Evolutionary conservation across 73 alveolate genomes (phyloP), one percentile per base, ranked within the genome.

Genomic region (Paramecium biaurelia): DNA sequence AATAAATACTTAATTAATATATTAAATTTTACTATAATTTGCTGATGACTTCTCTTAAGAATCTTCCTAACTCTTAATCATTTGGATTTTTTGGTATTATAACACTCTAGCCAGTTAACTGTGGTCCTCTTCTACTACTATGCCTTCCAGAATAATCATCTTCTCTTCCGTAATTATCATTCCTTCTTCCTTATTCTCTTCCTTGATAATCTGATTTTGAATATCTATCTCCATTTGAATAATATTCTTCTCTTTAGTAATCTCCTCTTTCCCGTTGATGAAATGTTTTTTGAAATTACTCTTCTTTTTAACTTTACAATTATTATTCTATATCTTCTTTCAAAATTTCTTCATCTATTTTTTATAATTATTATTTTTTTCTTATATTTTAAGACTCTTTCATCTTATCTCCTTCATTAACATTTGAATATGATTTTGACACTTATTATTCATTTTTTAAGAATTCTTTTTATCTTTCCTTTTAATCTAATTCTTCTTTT

Each of bases 41-140:
- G 15, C 56, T 30, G 4, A 79, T 79, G 4, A 79, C 76, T 43
- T 79, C 90, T 21, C 90, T 79, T 15, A 79, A 79, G 56, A 79
- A 79, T 20, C 28, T 79, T 12, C 90, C 90, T 11, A 79, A 47
- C 21, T 79, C 70, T 21, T 79, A 11, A 43, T 79, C 90, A 2
- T 38, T 79, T 38, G 90, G 90, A 14, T 79, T 79, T 47, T 79
- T 38, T 6, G 90, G 90, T 7, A 79, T 34, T 24, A 10, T 42
- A 7, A 79, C 72, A 41, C 63, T 79, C 47, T 79, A 79, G 21
- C 90, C 90, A 5, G 47, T 47, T 9, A 79, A 79, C 0, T 26
- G 42, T 2, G 90, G 76, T 32, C 84, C 84, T 14, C 47, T 63
- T 63, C 84, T 63, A 26, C 12, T 5, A 1, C 45, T 32, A 5